Conservation (phyloP, 1,284 basidiomycete species). For the Ustilago vetiveriae region DNA sequence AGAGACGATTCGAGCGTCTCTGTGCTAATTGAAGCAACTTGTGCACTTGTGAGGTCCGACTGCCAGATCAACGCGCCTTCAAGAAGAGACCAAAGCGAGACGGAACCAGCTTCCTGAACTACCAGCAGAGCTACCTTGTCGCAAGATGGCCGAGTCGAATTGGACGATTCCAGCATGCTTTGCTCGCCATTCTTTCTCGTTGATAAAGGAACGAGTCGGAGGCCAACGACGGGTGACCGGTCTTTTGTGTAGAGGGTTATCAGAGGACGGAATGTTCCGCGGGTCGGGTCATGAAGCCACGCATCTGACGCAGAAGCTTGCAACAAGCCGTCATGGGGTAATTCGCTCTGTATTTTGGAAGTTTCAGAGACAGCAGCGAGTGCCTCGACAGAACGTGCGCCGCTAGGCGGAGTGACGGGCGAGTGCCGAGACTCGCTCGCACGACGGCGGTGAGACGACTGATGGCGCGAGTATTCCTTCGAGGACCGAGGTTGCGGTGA, state of each 20-base stretch:
- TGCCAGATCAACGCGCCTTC: slow-evolving; percentile 37
- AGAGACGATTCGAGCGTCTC: slow-evolving; percentile 4
- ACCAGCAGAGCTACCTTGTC: slow-evolving; percentile 24
- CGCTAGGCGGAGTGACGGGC: not conserved
- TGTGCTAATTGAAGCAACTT: not conserved
- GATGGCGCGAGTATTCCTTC: slow-evolving; percentile 10
- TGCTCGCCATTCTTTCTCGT: not conserved
- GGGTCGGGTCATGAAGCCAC: slow-evolving; percentile 28
- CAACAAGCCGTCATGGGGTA: not conserved
- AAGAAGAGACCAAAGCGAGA: slow-evolving; percentile 37
- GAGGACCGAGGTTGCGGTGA: not conserved
- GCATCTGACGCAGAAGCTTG: slow-evolving; percentile 16
- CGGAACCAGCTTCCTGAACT: slow-evolving; percentile 39
- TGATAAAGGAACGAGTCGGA: slow-evolving; percentile 22
- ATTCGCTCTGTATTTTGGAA: not conserved
- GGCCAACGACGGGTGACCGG: slow-evolving; percentile 33
- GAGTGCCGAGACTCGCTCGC: slow-evolving; percentile 21
- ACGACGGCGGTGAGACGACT: slow-evolving; percentile 17
- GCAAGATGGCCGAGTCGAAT: not conserved
- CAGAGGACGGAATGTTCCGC: slow-evolving; percentile 22
- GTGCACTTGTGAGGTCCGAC: slow-evolving; percentile 22
- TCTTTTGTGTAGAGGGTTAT: slow-evolving; percentile 31
- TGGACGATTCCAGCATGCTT: not conserved
- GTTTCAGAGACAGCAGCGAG: not conserved
- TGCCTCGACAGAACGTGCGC: not conserved